A percentile compares a stretch with the other conserved stretches of the same genome.
These are phyloP conservation scores for Exophiala bonariae DNA, from an alignment of 2,329 filamentous ascomycete genomes.

Conservation along the genomic window DNA sequence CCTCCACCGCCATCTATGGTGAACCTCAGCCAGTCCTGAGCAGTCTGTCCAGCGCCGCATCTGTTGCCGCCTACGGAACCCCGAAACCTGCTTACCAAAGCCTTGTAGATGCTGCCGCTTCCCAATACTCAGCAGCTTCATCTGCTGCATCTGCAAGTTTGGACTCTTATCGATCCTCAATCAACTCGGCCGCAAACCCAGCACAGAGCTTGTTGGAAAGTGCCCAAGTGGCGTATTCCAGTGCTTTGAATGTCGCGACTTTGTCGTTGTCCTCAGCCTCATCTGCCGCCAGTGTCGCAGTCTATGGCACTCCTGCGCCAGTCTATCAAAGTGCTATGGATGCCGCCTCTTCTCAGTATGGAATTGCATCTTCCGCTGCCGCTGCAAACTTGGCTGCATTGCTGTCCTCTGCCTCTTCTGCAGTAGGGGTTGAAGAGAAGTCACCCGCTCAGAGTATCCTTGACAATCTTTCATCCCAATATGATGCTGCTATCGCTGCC, in stretches of 20 bases:
- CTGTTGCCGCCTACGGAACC: constrained; percentile 57
- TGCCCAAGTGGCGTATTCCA: constrained; percentile 46
- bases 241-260: constrained; percentile 46
- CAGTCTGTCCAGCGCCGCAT: constrained; percentile 48
- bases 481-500: constrained; percentile 44
- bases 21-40: constrained; percentile 60
- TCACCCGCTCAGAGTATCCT: constrained; percentile 42
- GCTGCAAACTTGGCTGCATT: constrained; percentile 43
- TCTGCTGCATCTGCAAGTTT: constrained; percentile 55
- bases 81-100: constrained; percentile 44
- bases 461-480: constrained; percentile 46
- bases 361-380: constrained; percentile 37
- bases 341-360: constrained; percentile 38
- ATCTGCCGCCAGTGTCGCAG: constrained; percentile 29
- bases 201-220: constrained; percentile 41
- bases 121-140: constrained; percentile 64
- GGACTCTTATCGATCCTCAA: constrained; percentile 60
- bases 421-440: constrained; percentile 34
- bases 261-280: constrained; percentile 40
- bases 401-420: constrained; percentile 41
- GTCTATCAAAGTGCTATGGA: constrained; percentile 37
- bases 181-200: constrained; percentile 26
- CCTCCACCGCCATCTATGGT: constrained; percentile 68
- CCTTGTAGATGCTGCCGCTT: constrained; percentile 35
- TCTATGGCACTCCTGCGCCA: constrained; percentile 34